Base-by-base conservation (phyloP, 1,139 yeast species). In the Nadsonia starkeyi-henricii region DNA sequence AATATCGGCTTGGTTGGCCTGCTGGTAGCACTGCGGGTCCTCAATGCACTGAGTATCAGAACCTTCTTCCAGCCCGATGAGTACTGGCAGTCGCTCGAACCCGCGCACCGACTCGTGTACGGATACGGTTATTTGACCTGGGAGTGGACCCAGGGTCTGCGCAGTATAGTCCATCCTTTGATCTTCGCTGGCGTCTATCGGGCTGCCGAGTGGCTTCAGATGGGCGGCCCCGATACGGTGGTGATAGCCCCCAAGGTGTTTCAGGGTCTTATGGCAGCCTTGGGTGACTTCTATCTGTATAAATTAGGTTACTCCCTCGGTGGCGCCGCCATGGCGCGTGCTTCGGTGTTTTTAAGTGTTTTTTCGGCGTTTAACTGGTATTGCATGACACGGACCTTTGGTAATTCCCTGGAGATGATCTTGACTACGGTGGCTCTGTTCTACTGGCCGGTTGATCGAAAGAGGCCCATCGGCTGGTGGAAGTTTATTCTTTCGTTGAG, bases 31-130 rank as follows among this genome's bases (percentile, higher is more conserved):
- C 59, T 74, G 18, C 66, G 96, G 42, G 54, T 82, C 3, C 39
- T 77, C 57, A 88, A 88, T 63, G 75, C 94, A 0, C 62, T 85
- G 23, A 62, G 78, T 0, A 74, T 78, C 4, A 63, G 63, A 51
- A 86, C 97, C 0, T 93, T 79, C 61, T 91, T 91, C 66, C 99
- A 93, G 63, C 93, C 98, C 0, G 99, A 93, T 63, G 99, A 93
- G 63, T 93, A 73, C 66, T 93, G 82, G 78, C 98, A 93, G 64
- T 72, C 91, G 0, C 67, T 93, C 44, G 98, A 93, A 60, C 96
- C 96, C 0, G 98, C 98, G 0, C 95, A 89, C 63, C 53, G 61
- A 12, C 67, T 72, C 26, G 81, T 81, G 0, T 88, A 73, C 62
- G 91, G 93, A 1, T 82, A 80, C 53, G 98, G 98, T 0, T 78